Percentiles rank a stretch among this genome's conserved stretches.
phyloP scores from a whole-genome alignment of 139 green algal species.

The Ettlia oleoabundans region DNA sequence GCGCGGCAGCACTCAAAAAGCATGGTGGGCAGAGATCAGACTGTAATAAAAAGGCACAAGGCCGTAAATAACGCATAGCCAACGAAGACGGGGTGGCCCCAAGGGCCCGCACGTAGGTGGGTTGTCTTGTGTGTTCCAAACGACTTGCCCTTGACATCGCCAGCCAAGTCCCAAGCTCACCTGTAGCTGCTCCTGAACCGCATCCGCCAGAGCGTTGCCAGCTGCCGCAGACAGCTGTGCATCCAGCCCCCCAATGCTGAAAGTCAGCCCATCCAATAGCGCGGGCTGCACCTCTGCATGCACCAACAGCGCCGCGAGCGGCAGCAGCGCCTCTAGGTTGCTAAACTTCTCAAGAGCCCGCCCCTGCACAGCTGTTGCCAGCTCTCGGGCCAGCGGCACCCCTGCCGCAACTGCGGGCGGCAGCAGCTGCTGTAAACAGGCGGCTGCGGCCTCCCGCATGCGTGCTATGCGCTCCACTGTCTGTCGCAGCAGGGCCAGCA shows the following conservation, averaged over 20 bases:
- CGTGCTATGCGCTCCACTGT: conserved; percentile 85
- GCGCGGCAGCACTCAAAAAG: too few species aligned
- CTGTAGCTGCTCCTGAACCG: conserved; percentile 34
- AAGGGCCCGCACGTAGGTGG: too few species aligned
- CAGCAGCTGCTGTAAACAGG: conserved; percentile 20
- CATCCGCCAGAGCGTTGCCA: conserved; percentile 56
- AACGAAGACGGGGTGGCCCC: too few species aligned
- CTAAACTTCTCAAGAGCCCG: conserved; percentile 11
- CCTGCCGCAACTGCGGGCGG: background rate
- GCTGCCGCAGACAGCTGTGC: conserved; percentile 61
- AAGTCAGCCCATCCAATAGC: conserved; percentile 78
- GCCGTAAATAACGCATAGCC: too few species aligned
- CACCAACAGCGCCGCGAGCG: conserved; percentile 50
- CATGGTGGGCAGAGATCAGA: too few species aligned
- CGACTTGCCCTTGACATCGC: background rate
- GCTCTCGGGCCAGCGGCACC: conserved; percentile 14
- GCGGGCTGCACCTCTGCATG: conserved; percentile 31
- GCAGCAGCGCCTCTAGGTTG: conserved; percentile 46
- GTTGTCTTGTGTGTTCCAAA: too few species aligned
- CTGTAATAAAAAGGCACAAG: too few species aligned
- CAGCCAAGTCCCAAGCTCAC: background rate
- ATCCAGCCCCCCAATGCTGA: conserved; percentile 85
- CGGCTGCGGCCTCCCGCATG: conserved; percentile 62
- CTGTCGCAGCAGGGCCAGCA: conserved; percentile 76
- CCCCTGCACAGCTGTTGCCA: background rate